Base-by-base conservation (phyloP, 352 stramenopile species). In the Ophiocytium majus region DNA sequence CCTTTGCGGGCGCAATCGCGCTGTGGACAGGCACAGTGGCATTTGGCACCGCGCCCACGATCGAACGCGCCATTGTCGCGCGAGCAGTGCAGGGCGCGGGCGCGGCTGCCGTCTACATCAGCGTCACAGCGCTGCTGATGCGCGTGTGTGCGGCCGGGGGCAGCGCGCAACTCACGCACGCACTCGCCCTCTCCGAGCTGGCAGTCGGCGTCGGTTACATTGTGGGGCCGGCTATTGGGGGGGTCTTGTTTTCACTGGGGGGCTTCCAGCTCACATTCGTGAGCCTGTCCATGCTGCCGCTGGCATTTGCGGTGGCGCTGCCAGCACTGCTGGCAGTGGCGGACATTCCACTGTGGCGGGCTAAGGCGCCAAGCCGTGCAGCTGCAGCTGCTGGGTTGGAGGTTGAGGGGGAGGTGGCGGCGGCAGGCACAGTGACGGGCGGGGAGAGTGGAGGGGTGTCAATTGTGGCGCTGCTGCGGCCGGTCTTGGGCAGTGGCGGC, bases 41-140 rank as follows among this genome's bases (percentile, higher is more conserved):
- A 10, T 81, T 81, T 17, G 75, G 75, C 37, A 28, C 17, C n/a
- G 31, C 75, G 32, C 37, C 75, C 5, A 81, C 31, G 5, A 81
- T 81, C n/a, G 9, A 10, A 17, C 36, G 5, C 5, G 37, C 34
- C 10, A 81, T 43, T 9, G 19, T 43, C 19, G 31, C 75, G 31
- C 19, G 75, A 5, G 75, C 75, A 14, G 36, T 81, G 1, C 75
- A 81, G 36, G 75, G 75, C 19, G 75, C 32, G 5, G 75, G 75
- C 75, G 75, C 75, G 5, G 37, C 75, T 5, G 75, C 19, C 31
- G 36, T 81, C 36, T 63, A 81, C 36, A 50, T 81, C 17, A 5
- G 1, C 36, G 49, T 50, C 5, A 50, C 75, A 43, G 1, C 75
- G 31, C 75, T 81, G 36, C 31, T 81, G 10, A 81, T 81, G 75